These are phyloP conservation scores for Debaryomyces psychrophilus DNA, from an alignment of 1,139 yeast genomes.

Conservation along the genomic window DNA sequence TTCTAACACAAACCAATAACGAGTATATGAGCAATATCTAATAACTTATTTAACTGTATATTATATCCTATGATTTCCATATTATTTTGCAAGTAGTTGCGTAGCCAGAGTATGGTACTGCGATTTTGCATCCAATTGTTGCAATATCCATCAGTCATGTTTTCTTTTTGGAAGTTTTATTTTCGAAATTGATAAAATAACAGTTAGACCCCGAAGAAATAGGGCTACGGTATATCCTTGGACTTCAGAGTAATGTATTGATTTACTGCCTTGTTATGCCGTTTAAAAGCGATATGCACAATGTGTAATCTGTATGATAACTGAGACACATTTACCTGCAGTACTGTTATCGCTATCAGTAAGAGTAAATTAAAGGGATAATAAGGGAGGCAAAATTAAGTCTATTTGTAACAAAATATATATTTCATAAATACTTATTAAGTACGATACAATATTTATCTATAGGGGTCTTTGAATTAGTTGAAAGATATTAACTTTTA, in stretches of 20 bases:
- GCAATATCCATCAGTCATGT: background rate
- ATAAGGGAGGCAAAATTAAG: slow-evolving; percentile 7
- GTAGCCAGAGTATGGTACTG: background rate
- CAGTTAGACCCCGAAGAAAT: background rate
- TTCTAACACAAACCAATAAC: background rate
- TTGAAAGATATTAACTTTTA: slow-evolving; percentile 2
- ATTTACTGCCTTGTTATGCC: background rate
- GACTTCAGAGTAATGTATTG: background rate
- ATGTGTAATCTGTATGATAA: background rate
- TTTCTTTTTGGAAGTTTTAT: background rate
- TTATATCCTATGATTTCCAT: background rate
- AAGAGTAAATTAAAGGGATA: slow-evolving; percentile 3
- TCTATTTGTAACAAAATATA: slow-evolving; percentile 2
- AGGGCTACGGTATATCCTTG: background rate
- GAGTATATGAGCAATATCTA: background rate
- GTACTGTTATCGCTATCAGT: slow-evolving; percentile 8
- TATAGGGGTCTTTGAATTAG: background rate
- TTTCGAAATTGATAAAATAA: background rate
- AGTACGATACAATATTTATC: slow-evolving; percentile 1
- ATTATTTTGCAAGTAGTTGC: background rate
- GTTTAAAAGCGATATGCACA: background rate
- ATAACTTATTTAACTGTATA: slow-evolving; percentile 1
- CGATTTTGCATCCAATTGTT: background rate
- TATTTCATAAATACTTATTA: background rate
- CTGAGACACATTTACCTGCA: slow-evolving; percentile 5